phyloP scores from a whole-genome alignment of 208 protist genomes.

The Naegleria fowleri region DNA sequence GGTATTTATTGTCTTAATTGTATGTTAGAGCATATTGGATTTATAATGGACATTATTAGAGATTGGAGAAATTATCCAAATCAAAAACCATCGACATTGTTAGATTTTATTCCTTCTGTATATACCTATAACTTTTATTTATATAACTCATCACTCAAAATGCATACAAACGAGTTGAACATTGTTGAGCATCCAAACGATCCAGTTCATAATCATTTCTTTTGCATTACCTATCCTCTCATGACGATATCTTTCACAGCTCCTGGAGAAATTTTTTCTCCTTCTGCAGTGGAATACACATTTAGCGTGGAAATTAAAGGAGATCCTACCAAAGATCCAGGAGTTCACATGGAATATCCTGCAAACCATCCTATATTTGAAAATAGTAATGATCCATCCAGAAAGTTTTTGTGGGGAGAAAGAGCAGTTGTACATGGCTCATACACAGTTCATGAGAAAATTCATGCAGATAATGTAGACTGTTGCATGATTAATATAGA shows the following conservation, averaged over 20 bases:
- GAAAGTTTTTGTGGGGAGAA: slow-evolving; percentile 9
- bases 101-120: not conserved
- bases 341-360: slow-evolving; percentile 3
- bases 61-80: slow-evolving; percentile 12
- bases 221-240: not conserved
- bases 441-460: not conserved
- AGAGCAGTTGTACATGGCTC: not conserved
- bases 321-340: not conserved
- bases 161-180: not conserved
- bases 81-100: not conserved
- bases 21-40: not conserved
- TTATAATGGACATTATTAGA: slow-evolving; percentile 1
- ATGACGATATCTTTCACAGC: not conserved
- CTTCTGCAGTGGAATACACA: not conserved
- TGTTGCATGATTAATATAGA: not conserved
- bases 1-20: no score
- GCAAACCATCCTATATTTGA: not conserved
- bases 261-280: not conserved
- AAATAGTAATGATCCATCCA: not conserved
- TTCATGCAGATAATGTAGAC: not conserved
- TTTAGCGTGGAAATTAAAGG: not conserved
- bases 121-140: not conserved
- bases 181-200: not conserved
- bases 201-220: not conserved
- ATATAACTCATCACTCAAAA: not conserved